Evolutionary conservation across 306 rosid genomes (phyloP).

Genomic region (Ochetophila trinervis): DNA sequence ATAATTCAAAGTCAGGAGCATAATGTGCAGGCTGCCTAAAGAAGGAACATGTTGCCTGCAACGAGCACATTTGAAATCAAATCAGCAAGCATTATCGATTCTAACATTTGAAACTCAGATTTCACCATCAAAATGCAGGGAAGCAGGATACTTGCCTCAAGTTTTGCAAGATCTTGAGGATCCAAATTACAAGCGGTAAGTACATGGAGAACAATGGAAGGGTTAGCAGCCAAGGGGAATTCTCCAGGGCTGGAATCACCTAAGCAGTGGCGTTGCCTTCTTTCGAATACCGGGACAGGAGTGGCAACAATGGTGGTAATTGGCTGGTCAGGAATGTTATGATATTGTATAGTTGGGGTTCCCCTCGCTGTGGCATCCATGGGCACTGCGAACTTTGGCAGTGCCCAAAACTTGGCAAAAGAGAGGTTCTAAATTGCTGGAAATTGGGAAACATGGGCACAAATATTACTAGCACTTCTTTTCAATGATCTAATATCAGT

Average conservation of each 20-base stretch:
- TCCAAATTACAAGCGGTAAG: constrained; percentile 76
- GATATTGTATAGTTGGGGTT: constrained; percentile 78
- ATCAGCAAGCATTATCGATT: constrained; percentile 40
- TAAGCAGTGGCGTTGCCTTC: constrained; percentile 76
- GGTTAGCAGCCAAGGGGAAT: constrained; percentile 89
- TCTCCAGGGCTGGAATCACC: constrained; percentile 87
- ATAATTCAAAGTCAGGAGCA: constrained; percentile 70
- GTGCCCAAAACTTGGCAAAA: constrained; percentile 67
- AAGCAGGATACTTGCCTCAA: constrained; percentile 75
- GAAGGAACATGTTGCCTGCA: constrained; percentile 96
- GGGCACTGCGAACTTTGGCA: constrained; percentile 86
- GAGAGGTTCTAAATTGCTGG: constrained; percentile 53
- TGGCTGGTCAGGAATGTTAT: constrained; percentile 84
- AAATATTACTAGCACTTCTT: constrained; percentile 42
- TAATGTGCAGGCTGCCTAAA: constrained; percentile 85
- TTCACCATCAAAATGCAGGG: constrained; percentile 9
- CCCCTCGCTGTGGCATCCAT: constrained; percentile 96
- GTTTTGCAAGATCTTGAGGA: constrained; percentile 89
- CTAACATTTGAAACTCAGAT: constrained; percentile 16
- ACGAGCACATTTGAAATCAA: constrained; percentile 38
- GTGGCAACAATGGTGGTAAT: constrained; percentile 59
- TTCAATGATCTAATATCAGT: constrained; percentile 36
- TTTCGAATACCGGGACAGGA: constrained; percentile 58
- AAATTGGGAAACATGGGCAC: constrained; percentile 52
- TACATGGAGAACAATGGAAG: constrained; percentile 94